Evolutionary conservation across 352 stramenopile genomes (phyloP).

Genomic region (Globisporangium parvum): DNA sequence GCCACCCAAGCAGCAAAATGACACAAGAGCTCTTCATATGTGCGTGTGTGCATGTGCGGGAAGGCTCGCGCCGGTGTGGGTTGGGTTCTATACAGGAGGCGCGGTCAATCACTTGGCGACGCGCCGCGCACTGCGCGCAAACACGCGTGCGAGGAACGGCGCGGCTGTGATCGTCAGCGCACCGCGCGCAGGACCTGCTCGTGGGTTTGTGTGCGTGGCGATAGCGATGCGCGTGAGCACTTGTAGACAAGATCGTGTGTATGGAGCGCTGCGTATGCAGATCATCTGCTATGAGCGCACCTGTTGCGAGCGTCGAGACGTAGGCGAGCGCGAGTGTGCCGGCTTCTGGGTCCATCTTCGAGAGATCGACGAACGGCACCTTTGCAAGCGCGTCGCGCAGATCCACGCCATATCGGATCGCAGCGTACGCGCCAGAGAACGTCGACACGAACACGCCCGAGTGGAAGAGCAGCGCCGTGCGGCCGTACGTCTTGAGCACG

Average conservation of each 20-base stretch:
- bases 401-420: conserved; percentile 64
- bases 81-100: no score
- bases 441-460: conserved; percentile 93
- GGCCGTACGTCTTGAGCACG: conserved; percentile 91
- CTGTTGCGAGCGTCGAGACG: conserved; percentile 88
- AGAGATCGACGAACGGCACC: conserved; percentile 68
- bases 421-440: conserved; percentile 81
- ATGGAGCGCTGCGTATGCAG: not conserved
- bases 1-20: conserved; percentile 9
- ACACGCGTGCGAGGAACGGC: conserved; percentile 62
- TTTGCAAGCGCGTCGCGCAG: conserved; percentile 44
- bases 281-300: not conserved
- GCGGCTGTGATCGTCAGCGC: conserved; percentile 68
- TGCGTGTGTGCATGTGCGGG: not conserved
- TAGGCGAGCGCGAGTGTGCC: conserved; percentile 83
- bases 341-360: conserved; percentile 60
- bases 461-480: conserved; percentile 91
- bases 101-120: conserved; percentile 8
- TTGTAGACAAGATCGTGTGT: not conserved
- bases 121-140: conserved; percentile 29
- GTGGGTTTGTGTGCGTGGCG: not conserved
- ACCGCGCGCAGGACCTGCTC: conserved; percentile 49
- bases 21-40: conserved; percentile 1
- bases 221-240: not conserved
- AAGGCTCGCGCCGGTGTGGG: no score